These are phyloP conservation scores for Backusella parvicylindrica DNA, from an alignment of 192 early-diverging fungal species.

Conservation along the genomic window DNA sequence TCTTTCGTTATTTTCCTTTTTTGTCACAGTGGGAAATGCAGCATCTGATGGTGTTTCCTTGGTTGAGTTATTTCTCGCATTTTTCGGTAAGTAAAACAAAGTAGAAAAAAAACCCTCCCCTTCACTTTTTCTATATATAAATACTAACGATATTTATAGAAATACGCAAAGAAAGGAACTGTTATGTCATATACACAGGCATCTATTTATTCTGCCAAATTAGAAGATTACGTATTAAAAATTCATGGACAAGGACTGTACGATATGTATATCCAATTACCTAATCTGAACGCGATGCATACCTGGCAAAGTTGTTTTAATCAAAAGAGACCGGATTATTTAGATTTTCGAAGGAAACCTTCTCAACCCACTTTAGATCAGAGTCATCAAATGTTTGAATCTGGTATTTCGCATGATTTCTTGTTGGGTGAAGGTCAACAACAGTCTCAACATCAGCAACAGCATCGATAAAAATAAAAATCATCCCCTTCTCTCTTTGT, in stretches of 20 bases:
- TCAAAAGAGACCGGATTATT: conserved; percentile 9
- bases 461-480: neutral
- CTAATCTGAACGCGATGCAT: conserved; percentile 15
- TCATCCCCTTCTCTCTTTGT: neutral
- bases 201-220: conserved; percentile 14
- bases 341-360: conserved; percentile 1
- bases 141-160: conserved; percentile 11
- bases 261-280: conserved; percentile 32
- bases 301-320: conserved; percentile 28
- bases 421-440: neutral
- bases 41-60: conserved; percentile 43
- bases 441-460: neutral
- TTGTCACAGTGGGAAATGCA: conserved; percentile 47
- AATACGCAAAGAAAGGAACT: conserved; percentile 17
- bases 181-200: conserved; percentile 27
- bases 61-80: conserved; percentile 39
- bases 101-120: neutral
- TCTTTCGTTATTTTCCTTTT: conserved; percentile 43
- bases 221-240: conserved; percentile 29
- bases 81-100: conserved; percentile 29
- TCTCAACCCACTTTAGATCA: neutral
- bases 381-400: neutral
- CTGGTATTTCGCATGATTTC: neutral
- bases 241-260: conserved; percentile 25
- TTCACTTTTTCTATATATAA: too few species aligned